These are phyloP conservation scores for Nissolia schottii DNA, from an alignment of 306 rosid species.

Conservation along the genomic window DNA sequence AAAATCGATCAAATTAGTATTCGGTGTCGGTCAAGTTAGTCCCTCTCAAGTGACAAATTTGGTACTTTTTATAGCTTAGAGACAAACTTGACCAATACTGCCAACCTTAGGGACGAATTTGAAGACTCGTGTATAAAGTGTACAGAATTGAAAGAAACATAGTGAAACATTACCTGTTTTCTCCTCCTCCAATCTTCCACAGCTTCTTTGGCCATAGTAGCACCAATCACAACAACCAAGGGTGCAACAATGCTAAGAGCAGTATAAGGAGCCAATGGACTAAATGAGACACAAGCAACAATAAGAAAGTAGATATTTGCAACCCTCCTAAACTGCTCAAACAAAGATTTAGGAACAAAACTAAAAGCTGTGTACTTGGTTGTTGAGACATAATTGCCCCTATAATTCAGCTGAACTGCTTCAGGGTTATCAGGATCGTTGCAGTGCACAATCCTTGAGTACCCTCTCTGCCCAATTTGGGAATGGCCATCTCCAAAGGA, in stretches of 20 bases:
- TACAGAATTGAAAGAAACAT: constrained; percentile 3
- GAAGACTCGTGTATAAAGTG: too few species aligned
- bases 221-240: constrained; percentile 68
- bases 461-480: constrained; percentile 68
- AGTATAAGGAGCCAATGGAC: constrained; percentile 76
- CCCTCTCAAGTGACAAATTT: too few species aligned
- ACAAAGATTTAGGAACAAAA: constrained; percentile 79
- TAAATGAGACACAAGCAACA: constrained; percentile 79
- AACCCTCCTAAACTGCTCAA: constrained; percentile 91
- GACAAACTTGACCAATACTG: too few species aligned
- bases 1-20: too few species aligned
- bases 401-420: constrained; percentile 49
- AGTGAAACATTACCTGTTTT: constrained; percentile 53
- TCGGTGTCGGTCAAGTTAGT: too few species aligned
- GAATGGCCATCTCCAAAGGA: constrained; percentile 39
- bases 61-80: too few species aligned
- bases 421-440: constrained; percentile 57
- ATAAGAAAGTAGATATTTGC: constrained; percentile 86
- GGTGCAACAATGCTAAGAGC: constrained; percentile 66
- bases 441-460: constrained; percentile 64
- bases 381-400: constrained; percentile 74
- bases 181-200: constrained; percentile 97
- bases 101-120: too few species aligned
- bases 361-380: constrained; percentile 68
- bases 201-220: constrained; percentile 83